phyloP scores from a whole-genome alignment of 148 eudicot species.

The Camellia granthamiana region DNA sequence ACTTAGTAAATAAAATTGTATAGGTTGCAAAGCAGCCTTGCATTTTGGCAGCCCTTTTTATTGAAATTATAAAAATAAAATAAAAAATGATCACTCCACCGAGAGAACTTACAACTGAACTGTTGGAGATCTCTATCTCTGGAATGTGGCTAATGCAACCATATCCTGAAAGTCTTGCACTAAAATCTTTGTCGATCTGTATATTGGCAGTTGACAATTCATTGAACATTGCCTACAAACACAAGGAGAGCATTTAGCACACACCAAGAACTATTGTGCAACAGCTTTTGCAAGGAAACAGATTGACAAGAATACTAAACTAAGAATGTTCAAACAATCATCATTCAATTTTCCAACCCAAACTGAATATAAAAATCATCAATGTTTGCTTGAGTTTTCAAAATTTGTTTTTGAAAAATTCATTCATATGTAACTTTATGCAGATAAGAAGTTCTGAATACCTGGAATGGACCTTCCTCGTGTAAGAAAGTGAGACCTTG shows the following conservation, averaged over 20 bases:
- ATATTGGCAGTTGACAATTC: slow-evolving; percentile 91
- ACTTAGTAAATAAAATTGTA: background rate
- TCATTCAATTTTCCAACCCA: background rate
- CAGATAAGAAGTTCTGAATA: slow-evolving; percentile 19
- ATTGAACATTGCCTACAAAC: slow-evolving; percentile 83
- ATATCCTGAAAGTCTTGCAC: slow-evolving; percentile 93
- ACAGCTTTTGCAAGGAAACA: background rate
- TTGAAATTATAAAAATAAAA: background rate
- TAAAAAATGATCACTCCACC: too few relatives aligned
- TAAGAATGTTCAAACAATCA: background rate
- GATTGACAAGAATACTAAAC: background rate
- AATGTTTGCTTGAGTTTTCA: too few relatives aligned
- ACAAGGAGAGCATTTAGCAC: background rate
- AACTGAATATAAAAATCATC: background rate
- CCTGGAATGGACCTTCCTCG: slow-evolving; percentile 98
- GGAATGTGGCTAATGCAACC: slow-evolving; percentile 79
- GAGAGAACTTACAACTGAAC: slow-evolving; percentile 56
- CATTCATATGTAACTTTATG: too few relatives aligned
- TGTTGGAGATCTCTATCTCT: slow-evolving; percentile 52
- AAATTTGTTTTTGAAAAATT: background rate
- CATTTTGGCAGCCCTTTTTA: background rate
- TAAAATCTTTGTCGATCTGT: slow-evolving; percentile 93
- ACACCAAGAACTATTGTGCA: background rate
- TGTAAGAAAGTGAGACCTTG: slow-evolving; percentile 90
- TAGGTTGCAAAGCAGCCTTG: background rate